Evolutionary conservation across 306 rosid species (phyloP), one percentile per base, ranked within the genome.

Genomic region (Corylus avellana): DNA sequence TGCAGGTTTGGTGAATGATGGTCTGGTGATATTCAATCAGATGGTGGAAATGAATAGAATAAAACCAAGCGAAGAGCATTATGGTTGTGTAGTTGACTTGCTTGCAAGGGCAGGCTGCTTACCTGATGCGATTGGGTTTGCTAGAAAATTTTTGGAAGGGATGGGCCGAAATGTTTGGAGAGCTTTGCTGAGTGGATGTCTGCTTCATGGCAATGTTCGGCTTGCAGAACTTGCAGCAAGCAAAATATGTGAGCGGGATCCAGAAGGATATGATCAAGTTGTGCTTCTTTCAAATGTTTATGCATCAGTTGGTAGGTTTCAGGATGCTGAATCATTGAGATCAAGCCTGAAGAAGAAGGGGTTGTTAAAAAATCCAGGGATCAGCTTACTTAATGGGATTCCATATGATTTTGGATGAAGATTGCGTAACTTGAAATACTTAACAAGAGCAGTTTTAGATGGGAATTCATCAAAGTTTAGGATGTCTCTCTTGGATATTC

Each of bases 101-200:
- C 73, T 76, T 76, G 47, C 72, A 49, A 70, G 79, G 64, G 62
- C 63, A 14, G 73, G 79, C 35, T 76, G 64, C 62, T 50, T 76
- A 29, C 63, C 49, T 10, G 73, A 76, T 63, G 73, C 73, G 2
- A 49, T 69, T 29, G 63, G n/a, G 12, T 64, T 51, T 66, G 74
- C 67, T 13, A 77, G n/a, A 14, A 77, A 77, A 13, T 50, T 77
- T 50, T 68, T n/a, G 54, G 74, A 53, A 35, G 63, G 74, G 25
- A 25, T 51, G 14, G 44, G 54, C 20, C 74, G 66, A 77, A 67
- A 50, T 77, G 73, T 50, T 18, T 63, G 73, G 64, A n/a, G 73
- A 55, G 79, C 79, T 63, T 76, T 76, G 73, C 73, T 50, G 48
- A 63, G 79, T 49, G 73, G 79, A 76, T 62, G 79, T 64, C n/a